phyloP scores from a whole-genome alignment of 2,329 filamentous ascomycete species.

The Penicillium vulpinum region DNA sequence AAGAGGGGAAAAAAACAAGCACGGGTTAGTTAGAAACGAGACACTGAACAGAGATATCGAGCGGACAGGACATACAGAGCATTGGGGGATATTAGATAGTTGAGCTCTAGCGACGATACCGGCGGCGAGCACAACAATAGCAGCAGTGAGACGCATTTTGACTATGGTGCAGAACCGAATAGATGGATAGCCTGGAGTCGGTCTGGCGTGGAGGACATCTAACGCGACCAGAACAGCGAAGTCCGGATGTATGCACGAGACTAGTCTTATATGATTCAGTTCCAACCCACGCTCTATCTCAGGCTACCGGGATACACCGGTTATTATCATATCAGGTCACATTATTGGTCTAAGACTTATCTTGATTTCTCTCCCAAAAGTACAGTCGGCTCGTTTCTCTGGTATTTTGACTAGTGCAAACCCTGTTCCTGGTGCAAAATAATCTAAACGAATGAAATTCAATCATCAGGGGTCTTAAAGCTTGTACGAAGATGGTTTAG shows the following conservation, averaged over 20 bases:
- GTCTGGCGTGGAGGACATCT: not conserved
- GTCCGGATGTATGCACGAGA: not conserved
- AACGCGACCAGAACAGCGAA: not conserved
- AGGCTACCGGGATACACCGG: not conserved
- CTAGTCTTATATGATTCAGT: conserved; percentile 3
- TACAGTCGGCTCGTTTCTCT: not conserved
- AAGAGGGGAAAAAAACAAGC: not conserved
- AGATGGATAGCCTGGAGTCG: not conserved
- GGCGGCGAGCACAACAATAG: not conserved
- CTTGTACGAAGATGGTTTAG: not conserved
- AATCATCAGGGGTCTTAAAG: not conserved
- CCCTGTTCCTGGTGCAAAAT: not conserved
- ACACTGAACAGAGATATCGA: not conserved
- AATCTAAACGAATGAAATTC: not conserved
- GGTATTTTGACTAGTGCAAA: not conserved
- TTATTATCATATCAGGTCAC: not conserved
- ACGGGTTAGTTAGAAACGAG: not conserved
- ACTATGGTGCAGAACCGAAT: not conserved
- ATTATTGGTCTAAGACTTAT: not conserved
- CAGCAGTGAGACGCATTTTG: conserved; percentile 1
- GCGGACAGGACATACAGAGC: not conserved
- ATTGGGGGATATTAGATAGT: conserved; percentile 5
- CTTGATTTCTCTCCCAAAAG: not conserved
- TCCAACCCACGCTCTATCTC: not conserved
- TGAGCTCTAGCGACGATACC: not conserved